Evolutionary conservation across 2,329 filamentous ascomycete genomes (phyloP).

Genomic region (Ceratocystis smalleyi): DNA sequence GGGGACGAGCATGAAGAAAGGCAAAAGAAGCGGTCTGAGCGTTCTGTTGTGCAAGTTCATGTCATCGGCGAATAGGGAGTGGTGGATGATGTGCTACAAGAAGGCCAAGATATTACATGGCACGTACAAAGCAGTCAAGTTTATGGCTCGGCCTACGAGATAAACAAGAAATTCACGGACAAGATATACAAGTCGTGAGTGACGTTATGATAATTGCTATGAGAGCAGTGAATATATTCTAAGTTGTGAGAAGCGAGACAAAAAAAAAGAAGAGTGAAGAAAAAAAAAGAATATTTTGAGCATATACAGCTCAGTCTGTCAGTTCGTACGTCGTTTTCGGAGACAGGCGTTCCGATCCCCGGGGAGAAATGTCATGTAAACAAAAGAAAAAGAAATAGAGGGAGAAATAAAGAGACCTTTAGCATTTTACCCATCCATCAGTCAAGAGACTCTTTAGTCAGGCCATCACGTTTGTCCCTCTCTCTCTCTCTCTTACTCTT

Average conservation of each 20-base stretch:
- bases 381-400: background rate
- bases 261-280: background rate
- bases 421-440: background rate
- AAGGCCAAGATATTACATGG: background rate
- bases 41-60: background rate
- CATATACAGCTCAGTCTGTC: background rate
- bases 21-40: constrained; percentile 5
- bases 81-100: background rate
- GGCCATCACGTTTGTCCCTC: background rate
- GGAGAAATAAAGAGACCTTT: background rate
- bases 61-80: background rate
- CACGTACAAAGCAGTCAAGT: background rate
- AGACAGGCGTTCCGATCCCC: constrained; percentile 2
- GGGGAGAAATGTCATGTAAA: constrained; percentile 7
- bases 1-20: constrained; percentile 1
- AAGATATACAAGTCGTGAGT: background rate
- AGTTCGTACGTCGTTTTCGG: background rate
- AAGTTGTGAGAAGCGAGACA: background rate
- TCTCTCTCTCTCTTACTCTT: background rate
- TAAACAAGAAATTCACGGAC: too few species aligned
- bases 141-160: too few species aligned
- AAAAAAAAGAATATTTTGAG: background rate
- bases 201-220: background rate
- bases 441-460: background rate
- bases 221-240: background rate